Base-by-base conservation (phyloP, 371 early-diverging fungal species). In the Phascolomyces articulosus region DNA sequence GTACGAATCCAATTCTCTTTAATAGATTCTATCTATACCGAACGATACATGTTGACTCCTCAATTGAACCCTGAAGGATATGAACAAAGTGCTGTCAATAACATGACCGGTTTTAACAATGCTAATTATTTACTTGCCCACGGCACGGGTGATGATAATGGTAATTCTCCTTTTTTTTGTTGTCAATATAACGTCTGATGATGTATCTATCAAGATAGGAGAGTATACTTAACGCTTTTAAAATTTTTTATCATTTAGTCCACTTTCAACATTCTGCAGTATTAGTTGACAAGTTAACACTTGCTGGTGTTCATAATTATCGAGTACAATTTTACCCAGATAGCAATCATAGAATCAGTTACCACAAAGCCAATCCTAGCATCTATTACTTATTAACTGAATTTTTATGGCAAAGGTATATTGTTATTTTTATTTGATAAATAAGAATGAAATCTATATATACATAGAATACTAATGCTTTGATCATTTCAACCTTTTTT, bases 21-120 rank as follows among this genome's bases (percentile, higher is more conserved):
- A 26, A 26, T 21, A 83, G 96, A 98, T 75, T 90, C 96, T 13
- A 84, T 97, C 18, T 98, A 98, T 74, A 97, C 99, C 3, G 99
- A 98, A 75, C 85, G 99, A 53, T 98, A 95, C 75, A 96, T 98
- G 98, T 89, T 89, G 66, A 90, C 93, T 21, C 97, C 97, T 11
- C 47, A 79, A 44, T 29, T 76, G 57, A 98, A 98, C 70, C 73
- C 80, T 6, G 72, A 75, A 0, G 98, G 97, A 2, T 98, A 98
- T 79, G 78, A 78, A 40, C 41, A 77, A 18, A 92, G 93, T 57
- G 90, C 95, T 1, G 91, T 98, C 0, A 75, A 71, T 44, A 90
- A 93, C 62, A 90, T 93, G 89, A 85, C 84, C 0, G 95, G 94
- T 1, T 97, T 98, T 75, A 79, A 79, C 40, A 80, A 91, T 59